phyloP scores from a whole-genome alignment of 176 grass and related monocot species.

The Carex scoparia region DNA sequence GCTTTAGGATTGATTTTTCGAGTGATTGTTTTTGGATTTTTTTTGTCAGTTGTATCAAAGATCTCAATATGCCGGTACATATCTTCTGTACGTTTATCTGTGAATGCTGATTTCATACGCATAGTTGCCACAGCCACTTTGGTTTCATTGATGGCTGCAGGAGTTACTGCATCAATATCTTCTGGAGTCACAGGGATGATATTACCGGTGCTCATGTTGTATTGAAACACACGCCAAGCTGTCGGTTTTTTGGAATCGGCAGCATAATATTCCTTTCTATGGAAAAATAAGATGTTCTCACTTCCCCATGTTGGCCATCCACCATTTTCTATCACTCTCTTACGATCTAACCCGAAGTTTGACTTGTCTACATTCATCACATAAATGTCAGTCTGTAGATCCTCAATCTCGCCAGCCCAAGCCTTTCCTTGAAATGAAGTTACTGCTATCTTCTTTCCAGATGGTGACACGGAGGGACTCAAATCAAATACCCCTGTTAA shows the following conservation, averaged over 20 bases:
- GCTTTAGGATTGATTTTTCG: background rate
- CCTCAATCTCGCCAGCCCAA: slow-evolving; percentile 41
- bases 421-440: slow-evolving; percentile 3
- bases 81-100: background rate
- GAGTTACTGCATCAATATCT: slow-evolving; percentile 24
- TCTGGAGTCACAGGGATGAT: slow-evolving; percentile 8
- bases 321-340: background rate
- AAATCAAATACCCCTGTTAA: slow-evolving; percentile 14
- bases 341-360: background rate
- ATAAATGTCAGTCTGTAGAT: slow-evolving; percentile 25
- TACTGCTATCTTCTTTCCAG: slow-evolving; percentile 29
- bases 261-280: background rate
- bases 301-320: slow-evolving; percentile 46
- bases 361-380: slow-evolving; percentile 32
- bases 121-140: slow-evolving; percentile 35
- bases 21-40: background rate
- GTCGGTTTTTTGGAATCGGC: background rate
- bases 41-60: background rate
- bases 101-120: slow-evolving; percentile 16
- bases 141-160: slow-evolving; percentile 32
- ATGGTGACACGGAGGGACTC: slow-evolving; percentile 39
- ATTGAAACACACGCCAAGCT: slow-evolving; percentile 25
- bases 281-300: slow-evolving; percentile 43
- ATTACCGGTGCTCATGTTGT: background rate
- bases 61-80: slow-evolving; percentile 42